A percentile compares a stretch with the other conserved stretches of the same genome.
phyloP scores from a whole-genome alignment of 2,329 filamentous ascomycete genomes.

The Bisporella sp. region DNA sequence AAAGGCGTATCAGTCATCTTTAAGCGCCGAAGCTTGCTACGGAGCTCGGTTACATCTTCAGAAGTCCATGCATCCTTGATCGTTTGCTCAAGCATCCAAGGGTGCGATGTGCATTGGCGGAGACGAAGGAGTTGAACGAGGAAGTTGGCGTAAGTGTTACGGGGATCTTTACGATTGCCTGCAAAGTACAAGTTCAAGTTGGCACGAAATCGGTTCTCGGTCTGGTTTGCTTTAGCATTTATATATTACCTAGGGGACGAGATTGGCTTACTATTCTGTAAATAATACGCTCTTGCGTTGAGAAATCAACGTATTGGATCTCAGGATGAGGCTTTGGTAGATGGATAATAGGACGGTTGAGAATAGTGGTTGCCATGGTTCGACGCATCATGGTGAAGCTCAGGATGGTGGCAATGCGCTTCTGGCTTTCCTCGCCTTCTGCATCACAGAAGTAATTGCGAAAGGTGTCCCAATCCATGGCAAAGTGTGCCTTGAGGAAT shows the following conservation, averaged over 20 bases:
- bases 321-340: conserved; percentile 41
- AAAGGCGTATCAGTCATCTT: conserved; percentile 10
- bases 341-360: conserved; percentile 45
- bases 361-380: conserved; percentile 46
- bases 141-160: conserved; percentile 17
- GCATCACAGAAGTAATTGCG: conserved; percentile 25
- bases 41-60: conserved; percentile 19
- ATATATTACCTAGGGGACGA: no score
- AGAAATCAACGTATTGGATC: conserved; percentile 40
- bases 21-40: conserved; percentile 6
- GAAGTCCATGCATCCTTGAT: conserved; percentile 24
- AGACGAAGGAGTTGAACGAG: conserved; percentile 27
- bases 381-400: conserved; percentile 44
- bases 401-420: conserved; percentile 19
- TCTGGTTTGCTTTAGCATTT: conserved; percentile 23
- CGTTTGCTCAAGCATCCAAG: conserved; percentile 25
- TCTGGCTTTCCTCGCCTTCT: conserved; percentile 11
- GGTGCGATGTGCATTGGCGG: conserved; percentile 25
- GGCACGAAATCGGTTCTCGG: conserved; percentile 23
- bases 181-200: conserved; percentile 21
- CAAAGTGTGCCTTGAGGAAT: conserved; percentile 24
- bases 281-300: conserved; percentile 41
- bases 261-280: conserved; percentile 44
- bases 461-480: conserved; percentile 21
- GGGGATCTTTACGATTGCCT: conserved; percentile 6